phyloP scores from a whole-genome alignment of 2,329 filamentous ascomycete genomes.

The Plenodomus biglobosus region DNA sequence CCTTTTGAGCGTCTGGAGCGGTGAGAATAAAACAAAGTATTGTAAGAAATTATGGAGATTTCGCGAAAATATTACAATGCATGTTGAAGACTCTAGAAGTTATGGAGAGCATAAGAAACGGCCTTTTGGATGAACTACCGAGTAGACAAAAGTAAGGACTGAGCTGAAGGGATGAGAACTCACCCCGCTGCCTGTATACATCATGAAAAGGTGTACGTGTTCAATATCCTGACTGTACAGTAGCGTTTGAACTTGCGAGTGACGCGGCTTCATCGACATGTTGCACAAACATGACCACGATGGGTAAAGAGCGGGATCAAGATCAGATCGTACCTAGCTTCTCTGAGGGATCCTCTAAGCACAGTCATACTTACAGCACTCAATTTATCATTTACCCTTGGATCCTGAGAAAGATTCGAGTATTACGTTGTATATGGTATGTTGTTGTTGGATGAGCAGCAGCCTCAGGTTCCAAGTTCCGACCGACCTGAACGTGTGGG shows the following conservation, averaged over 20 bases:
- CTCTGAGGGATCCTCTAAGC: too few species aligned
- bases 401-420: too few species aligned
- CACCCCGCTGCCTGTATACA: not conserved
- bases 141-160: not conserved
- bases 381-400: too few species aligned
- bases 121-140: not conserved
- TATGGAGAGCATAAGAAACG: not conserved
- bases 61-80: constrained; percentile 7
- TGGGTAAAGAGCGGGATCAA: constrained; percentile 1
- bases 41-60: constrained; percentile 1
- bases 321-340: constrained; percentile 1
- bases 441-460: too few species aligned
- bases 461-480: too few species aligned
- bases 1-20: constrained; percentile 65
- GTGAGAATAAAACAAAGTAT: constrained; percentile 2
- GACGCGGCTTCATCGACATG: constrained; percentile 6
- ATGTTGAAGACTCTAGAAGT: constrained; percentile 8
- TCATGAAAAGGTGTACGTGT: constrained; percentile 10
- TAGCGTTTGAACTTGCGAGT: constrained; percentile 1
- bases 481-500: too few species aligned
- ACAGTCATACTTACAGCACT: too few species aligned
- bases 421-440: too few species aligned
- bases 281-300: constrained; percentile 1
- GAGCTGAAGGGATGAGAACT: not conserved
- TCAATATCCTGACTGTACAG: constrained; percentile 7